Percentiles rank a stretch among this genome's conserved stretches.
Conservation (phyloP, 2,329 filamentous ascomycete genomes). For the Colletotrichum higginsianum region DNA sequence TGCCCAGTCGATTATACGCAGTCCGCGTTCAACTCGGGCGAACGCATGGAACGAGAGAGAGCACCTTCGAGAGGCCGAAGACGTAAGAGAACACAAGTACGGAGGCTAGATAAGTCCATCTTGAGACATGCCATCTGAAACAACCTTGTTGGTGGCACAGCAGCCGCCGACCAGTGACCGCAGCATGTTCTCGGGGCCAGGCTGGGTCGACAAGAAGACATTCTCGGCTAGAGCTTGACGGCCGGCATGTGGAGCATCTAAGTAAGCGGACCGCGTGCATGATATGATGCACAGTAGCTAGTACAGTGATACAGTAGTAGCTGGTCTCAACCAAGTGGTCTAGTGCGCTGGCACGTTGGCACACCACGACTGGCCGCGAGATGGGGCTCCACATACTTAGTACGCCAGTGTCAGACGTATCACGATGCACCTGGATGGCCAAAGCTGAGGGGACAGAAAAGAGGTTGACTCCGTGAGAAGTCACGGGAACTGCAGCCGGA, state of each 20-base stretch:
- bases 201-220: slow-evolving; percentile 13
- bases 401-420: slow-evolving; percentile 15
- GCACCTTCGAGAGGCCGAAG: background rate
- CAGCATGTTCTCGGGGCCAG: background rate
- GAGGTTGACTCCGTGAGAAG: slow-evolving; percentile 2
- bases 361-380: background rate
- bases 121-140: slow-evolving; percentile 16
- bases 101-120: background rate
- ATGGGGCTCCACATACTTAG: background rate
- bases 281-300: background rate
- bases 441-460: background rate
- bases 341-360: slow-evolving; percentile 1
- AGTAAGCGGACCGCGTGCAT: background rate
- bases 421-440: slow-evolving; percentile 4
- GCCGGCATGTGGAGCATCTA: slow-evolving; percentile 1
- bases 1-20: background rate
- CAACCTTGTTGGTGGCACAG: slow-evolving; percentile 1
- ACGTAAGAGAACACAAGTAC: background rate
- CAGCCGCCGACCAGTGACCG: background rate
- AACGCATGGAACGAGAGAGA: background rate
- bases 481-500: slow-evolving; percentile 1
- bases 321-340: background rate
- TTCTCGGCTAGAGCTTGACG: slow-evolving; percentile 8
- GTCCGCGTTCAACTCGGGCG: background rate
- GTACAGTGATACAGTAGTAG: background rate